Evolutionary conservation across 352 stramenopile genomes (phyloP), one percentile per base, ranked within the genome.

Genomic region (Nothophytophthora sp.): DNA sequence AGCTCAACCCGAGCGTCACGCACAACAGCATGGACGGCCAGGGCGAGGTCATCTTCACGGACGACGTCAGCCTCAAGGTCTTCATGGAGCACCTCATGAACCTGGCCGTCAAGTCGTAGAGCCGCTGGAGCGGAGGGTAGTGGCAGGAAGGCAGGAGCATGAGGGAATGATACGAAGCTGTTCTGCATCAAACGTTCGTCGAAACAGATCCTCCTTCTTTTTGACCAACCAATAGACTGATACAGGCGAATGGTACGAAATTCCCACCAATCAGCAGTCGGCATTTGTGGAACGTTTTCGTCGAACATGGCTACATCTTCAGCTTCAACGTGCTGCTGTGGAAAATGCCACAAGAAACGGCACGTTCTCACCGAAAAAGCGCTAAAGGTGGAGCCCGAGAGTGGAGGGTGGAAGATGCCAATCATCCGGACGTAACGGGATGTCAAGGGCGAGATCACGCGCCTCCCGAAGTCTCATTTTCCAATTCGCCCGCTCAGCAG

Each of bases 61-160:
- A 99, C 70, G 97, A 99, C 68, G 98, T 99, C n/a, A 98, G 88
- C 48, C 76, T 99, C 30, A 98, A 98, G 67, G 97, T 99, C 16
- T 99, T 99, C 73, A 99, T 99, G 98, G 97, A 99, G 73, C 97
- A 99, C 74, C 67, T 99, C 44, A 98, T 96, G 76, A 95, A 95
- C 54, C 50, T 95, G 44, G 72, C 85, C 19, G 85, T 95, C 41
- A 91, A 93, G 73, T 92, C 82, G 60, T 92, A 88, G 51, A 58
- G 16, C 29, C 38, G 44, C 49, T 49, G 29, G 49, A n/a, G n/a
- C n/a, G n/a, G n/a, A n/a, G n/a, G n/a, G n/a, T n/a, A n/a, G n/a
- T n/a, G n/a, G n/a, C n/a, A n/a, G n/a, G n/a, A n/a, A n/a, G n/a
- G n/a, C n/a, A n/a, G n/a, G n/a, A n/a, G n/a, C n/a, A n/a, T n/a